Conservation (phyloP, 2,329 filamentous ascomycete genomes). For the Coniochaeta prunicola region DNA sequence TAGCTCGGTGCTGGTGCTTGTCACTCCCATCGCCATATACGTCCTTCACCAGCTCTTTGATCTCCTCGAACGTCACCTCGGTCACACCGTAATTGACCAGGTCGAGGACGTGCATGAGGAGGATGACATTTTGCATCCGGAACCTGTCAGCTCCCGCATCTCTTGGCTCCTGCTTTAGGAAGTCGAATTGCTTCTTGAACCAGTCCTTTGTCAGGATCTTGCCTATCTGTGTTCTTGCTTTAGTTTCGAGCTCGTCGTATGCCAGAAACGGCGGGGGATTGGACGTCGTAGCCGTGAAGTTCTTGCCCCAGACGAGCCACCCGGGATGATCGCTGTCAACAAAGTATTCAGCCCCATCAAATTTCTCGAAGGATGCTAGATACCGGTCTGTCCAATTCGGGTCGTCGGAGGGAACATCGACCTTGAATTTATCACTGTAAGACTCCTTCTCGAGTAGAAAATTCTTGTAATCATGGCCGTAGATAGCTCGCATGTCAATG, state of each 20-base stretch:
- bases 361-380: constrained; percentile 68
- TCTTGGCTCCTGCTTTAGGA: constrained; percentile 91
- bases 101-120: constrained; percentile 85
- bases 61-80: constrained; percentile 73
- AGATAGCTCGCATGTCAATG: constrained; percentile 79
- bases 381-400: constrained; percentile 72
- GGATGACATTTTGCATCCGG: constrained; percentile 77
- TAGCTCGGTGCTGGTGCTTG: constrained; percentile 95
- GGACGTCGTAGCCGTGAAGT: constrained; percentile 71
- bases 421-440: constrained; percentile 67
- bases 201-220: constrained; percentile 72
- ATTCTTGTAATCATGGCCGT: constrained; percentile 79
- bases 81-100: constrained; percentile 78
- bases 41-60: constrained; percentile 69
- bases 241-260: constrained; percentile 76
- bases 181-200: constrained; percentile 83
- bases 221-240: constrained; percentile 72
- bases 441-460: constrained; percentile 76
- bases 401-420: constrained; percentile 68
- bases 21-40: constrained; percentile 91
- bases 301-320: constrained; percentile 93
- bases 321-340: constrained; percentile 89
- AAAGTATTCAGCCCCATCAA: constrained; percentile 71
- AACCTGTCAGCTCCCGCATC: constrained; percentile 79
- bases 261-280: constrained; percentile 58